These are phyloP conservation scores for Fusarium proliferatum DNA, from an alignment of 2,329 filamentous ascomycete species.

Conservation along the genomic window DNA sequence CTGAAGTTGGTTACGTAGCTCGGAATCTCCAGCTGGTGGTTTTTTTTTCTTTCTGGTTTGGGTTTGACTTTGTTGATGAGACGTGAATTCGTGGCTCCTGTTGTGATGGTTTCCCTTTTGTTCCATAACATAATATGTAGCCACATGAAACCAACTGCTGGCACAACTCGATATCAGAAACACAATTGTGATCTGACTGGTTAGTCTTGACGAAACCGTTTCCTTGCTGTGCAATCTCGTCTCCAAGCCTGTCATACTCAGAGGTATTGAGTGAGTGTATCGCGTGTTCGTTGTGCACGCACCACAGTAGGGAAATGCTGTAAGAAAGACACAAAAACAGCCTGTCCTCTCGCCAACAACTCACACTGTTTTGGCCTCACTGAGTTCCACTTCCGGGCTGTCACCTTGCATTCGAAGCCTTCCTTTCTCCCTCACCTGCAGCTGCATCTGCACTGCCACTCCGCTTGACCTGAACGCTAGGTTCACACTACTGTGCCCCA, in stretches of 20 bases:
- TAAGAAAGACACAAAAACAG: neutral
- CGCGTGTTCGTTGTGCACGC: neutral
- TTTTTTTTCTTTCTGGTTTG: neutral
- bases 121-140: neutral
- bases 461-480: conserved; percentile 31
- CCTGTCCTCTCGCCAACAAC: neutral
- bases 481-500: conserved; percentile 9
- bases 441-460: conserved; percentile 36
- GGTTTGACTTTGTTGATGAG: neutral
- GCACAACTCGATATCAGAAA: neutral
- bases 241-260: neutral
- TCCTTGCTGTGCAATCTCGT: conserved; percentile 21
- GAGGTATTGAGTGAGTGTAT: neutral
- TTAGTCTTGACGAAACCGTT: neutral
- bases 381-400: neutral
- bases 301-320: neutral
- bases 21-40: conserved; percentile 9
- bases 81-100: conserved; percentile 13
- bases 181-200: conserved; percentile 1
- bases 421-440: conserved; percentile 29
- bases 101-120: conserved; percentile 18
- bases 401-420: conserved; percentile 10
- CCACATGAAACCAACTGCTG: conserved; percentile 21
- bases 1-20: conserved; percentile 24
- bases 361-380: neutral